Base-by-base conservation (phyloP, 164 flowering plant species). In the Warburgia ugandensis region DNA sequence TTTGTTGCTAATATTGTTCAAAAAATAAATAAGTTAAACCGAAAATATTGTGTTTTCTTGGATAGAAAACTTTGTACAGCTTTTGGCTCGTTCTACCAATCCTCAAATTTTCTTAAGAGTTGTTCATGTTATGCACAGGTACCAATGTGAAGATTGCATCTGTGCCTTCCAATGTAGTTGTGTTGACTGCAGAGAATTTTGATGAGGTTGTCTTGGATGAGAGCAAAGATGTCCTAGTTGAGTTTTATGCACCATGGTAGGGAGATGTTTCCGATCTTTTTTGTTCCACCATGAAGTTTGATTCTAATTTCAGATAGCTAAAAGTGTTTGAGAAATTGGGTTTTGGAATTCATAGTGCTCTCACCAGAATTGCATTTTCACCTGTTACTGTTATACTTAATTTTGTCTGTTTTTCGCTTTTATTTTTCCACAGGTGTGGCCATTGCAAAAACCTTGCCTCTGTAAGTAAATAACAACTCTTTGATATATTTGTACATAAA, bases 161-260 rank as follows among this genome's bases (percentile, higher is more conserved):
- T 8, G 23, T 55, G 23, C 97, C 97, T 48, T 82, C 95, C 53
- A 66, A 54, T 58, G 97, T 92, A n/a, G 83, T 81, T 54, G 81
- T 92, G 29, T 71, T 92, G 19, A 69, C 89, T 29, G 55, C 67
- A 22, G 84, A 84, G 28, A 92, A 63, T 66, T 92, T 92, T 56
- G 54, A 80, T 64, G 79, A 81, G 67, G 56, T 89, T 55, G 97
- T 86, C 26, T 56, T 88, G 67, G 87, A 89, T 64, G 74, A 77
- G 52, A 74, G 72, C 23, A 92, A 92, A 65, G 86, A 86, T 75
- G 99, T 92, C 48, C 55, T 89, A 44, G 99, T 88, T 59, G 99
- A 89, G 70, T 92, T 88, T 42, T 92, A 92, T 79, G 97, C 99
- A 43, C 97, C 99, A 60, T 88, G 99, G 99, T 92, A 64, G 64